These are phyloP conservation scores for Pseudozyma tsukubaensis DNA, from an alignment of 1,284 basidiomycete species.

Conservation along the genomic window DNA sequence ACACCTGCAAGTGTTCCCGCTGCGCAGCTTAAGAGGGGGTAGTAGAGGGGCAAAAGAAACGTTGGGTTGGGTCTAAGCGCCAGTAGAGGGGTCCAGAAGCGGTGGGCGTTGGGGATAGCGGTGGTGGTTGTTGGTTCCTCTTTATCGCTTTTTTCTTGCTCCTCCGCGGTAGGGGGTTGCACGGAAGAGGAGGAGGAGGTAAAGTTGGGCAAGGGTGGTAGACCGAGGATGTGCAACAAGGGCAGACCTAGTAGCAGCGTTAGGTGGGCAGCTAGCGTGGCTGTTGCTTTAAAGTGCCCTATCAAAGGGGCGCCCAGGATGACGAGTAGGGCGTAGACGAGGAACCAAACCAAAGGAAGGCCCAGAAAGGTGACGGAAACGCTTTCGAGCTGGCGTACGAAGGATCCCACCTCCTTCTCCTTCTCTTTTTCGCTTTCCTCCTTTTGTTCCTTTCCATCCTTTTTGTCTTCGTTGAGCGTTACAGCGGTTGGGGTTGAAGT, in stretches of 20 bases:
- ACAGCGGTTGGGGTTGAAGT: too few species aligned
- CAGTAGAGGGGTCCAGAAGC: slow-evolving; percentile 13
- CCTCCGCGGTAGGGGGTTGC: neutral
- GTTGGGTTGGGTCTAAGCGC: slow-evolving; percentile 21
- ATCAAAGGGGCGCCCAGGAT: slow-evolving; percentile 6
- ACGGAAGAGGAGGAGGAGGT: neutral
- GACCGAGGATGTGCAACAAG: slow-evolving; percentile 13
- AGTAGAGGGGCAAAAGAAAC: slow-evolving; percentile 29
- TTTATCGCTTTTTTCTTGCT: neutral
- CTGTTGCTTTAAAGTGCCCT: neutral
- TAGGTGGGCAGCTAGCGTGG: slow-evolving; percentile 10
- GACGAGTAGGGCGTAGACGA: neutral
- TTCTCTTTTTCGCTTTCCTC: neutral
- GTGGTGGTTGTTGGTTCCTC: slow-evolving; percentile 1
- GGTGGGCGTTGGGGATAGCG: neutral
- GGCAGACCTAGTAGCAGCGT: slow-evolving; percentile 20
- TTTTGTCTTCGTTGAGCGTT: too few species aligned
- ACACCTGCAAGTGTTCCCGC: slow-evolving; percentile 3
- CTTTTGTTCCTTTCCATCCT: neutral
- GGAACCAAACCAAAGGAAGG: slow-evolving; percentile 2
- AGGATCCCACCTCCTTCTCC: slow-evolving; percentile 8
- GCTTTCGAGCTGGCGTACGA: slow-evolving; percentile 28
- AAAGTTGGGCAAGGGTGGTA: slow-evolving; percentile 1
- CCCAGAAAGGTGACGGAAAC: slow-evolving; percentile 12
- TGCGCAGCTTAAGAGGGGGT: slow-evolving; percentile 10